phyloP scores from a whole-genome alignment of 1,284 basidiomycete species.

The Mrakiaceae sp. region DNA sequence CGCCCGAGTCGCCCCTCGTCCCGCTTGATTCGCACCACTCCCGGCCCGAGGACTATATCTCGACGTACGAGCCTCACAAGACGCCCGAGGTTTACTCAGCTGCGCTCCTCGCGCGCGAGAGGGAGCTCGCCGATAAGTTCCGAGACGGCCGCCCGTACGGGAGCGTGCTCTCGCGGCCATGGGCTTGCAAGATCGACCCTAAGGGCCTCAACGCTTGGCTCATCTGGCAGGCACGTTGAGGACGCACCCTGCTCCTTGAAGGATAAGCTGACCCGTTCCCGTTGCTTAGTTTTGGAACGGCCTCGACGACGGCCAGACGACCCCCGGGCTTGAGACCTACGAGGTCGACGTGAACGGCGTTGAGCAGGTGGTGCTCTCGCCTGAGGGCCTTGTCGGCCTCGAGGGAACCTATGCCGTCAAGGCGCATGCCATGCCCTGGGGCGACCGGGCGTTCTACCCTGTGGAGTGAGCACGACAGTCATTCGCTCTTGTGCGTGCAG shows the following conservation, averaged over 20 bases:
- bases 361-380: too few species aligned
- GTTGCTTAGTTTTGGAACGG: conserved; percentile 5
- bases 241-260: too few species aligned
- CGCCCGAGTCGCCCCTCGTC: conserved; percentile 2
- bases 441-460: conserved; percentile 13
- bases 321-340: conserved; percentile 2
- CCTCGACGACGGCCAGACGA: conserved; percentile 10
- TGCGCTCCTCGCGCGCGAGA: background rate
- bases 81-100: background rate
- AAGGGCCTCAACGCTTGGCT: background rate
- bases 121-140: background rate
- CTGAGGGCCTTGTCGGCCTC: background rate
- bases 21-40: conserved; percentile 10
- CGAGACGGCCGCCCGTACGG: conserved; percentile 3
- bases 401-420: conserved; percentile 6
- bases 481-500: background rate
- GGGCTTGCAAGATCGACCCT: conserved; percentile 4
- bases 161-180: background rate
- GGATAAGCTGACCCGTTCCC: too few species aligned
- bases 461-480: conserved; percentile 3
- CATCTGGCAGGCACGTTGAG: too few species aligned
- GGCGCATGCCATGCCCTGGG: conserved; percentile 6
- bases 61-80: conserved; percentile 1
- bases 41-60: conserved; percentile 9
- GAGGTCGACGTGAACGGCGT: background rate